Conservation (phyloP, 2,329 filamentous ascomycete genomes). For the Neopestalotiopsis sp. region DNA sequence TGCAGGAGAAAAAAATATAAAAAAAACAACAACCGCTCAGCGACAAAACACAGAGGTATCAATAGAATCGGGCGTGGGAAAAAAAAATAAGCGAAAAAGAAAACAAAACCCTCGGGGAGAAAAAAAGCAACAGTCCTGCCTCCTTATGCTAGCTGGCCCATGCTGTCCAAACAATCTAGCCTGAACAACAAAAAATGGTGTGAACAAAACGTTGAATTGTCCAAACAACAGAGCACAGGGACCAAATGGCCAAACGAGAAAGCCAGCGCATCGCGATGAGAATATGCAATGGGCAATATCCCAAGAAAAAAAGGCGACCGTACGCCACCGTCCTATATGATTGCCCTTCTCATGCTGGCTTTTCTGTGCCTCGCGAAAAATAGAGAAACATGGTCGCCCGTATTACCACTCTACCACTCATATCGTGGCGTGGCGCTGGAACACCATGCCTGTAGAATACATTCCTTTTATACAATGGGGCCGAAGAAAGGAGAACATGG, state of each 20-base stretch:
- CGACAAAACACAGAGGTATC: background rate
- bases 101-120: no score
- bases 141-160: background rate
- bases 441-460: conserved; percentile 14
- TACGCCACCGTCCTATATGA: background rate
- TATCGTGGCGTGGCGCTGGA: no score
- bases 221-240: no score
- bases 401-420: background rate
- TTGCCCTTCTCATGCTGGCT: background rate
- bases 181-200: background rate
- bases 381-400: background rate
- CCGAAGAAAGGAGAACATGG: conserved; percentile 4
- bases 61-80: background rate
- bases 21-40: background rate
- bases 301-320: background rate
- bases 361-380: background rate
- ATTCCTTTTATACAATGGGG: conserved; percentile 14
- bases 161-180: background rate
- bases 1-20: no score
- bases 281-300: background rate
- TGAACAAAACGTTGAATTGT: no score
- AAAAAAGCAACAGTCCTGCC: no score
- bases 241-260: background rate
- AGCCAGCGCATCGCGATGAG: background rate
- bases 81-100: background rate